Base-by-base conservation (phyloP, 2,329 filamentous ascomycete species). In the Thielaviopsis cerberus region DNA sequence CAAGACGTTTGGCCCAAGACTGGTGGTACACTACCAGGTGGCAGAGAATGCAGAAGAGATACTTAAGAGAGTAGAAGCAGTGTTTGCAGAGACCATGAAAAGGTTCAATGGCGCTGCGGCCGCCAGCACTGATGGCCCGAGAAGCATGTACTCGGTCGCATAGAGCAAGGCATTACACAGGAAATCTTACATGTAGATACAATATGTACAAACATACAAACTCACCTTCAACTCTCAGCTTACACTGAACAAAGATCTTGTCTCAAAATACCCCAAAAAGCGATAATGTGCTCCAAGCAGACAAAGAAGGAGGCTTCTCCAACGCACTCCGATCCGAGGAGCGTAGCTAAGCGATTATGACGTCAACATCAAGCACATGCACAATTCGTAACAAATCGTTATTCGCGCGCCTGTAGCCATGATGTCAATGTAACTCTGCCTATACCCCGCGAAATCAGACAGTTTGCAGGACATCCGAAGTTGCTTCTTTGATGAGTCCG, bases 21-120 rank as follows among this genome's bases (percentile, higher is more conserved):
- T 79, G 58, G 76, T 77, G 57, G 72, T 72, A 50, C 75, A 74
- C 61, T 77, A 76, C 61, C 76, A 90, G 73, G 82, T 87, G 62
- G 81, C 80, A 17, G 70, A 77, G 67, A 76, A 76, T 62, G 69
- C 69, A 3, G 78, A 82, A 0, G 78, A 81, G 63, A 79, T 83
- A 1, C 71, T 89, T 52, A 66, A 70, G 24, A 72, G 73, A 58
- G 67, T 86, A 30, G 76, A 78, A 60, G 69, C 71, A 54, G 72
- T 83, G 4, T 84, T 86, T 64, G 68, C 70, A 51, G 64, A 64
- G 27, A 66, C 66, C 2, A 61, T 71, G 48, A 64, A 64, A 11
- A 63, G 66, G 22, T 66, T 63, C 58, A 34, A 57, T 34, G 10
- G 27, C n/a, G n/a, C n/a, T n/a, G 41, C 10, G 1, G 20, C 24